phyloP scores from a whole-genome alignment of 768 basidiomycete species.

The Russula brevipes region DNA sequence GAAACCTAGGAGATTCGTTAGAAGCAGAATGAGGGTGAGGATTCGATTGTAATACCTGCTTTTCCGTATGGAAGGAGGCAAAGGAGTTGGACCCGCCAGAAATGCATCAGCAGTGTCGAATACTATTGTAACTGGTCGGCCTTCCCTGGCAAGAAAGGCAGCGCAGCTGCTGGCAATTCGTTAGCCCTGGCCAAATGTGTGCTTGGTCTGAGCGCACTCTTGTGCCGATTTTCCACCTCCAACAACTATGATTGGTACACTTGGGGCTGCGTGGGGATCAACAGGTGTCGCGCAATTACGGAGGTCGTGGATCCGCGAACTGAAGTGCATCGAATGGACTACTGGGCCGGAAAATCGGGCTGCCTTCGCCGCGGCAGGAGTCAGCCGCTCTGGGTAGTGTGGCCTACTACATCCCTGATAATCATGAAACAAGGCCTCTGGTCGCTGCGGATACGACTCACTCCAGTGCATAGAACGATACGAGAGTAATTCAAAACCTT shows the following conservation, averaged over 20 bases:
- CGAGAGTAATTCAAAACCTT: constrained; percentile 41
- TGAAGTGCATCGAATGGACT: constrained; percentile 50
- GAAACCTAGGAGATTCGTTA: constrained; percentile 34
- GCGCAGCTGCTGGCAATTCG: constrained; percentile 35
- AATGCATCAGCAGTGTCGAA: constrained; percentile 50
- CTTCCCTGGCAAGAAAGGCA: constrained; percentile 45
- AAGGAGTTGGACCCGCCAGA: constrained; percentile 41
- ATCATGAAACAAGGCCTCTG: not conserved
- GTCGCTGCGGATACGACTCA: constrained; percentile 26
- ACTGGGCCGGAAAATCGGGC: constrained; percentile 43
- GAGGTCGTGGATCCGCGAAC: constrained; percentile 39
- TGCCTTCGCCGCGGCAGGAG: constrained; percentile 35
- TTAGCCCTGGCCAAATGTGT: not conserved
- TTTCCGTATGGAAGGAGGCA: constrained; percentile 53
- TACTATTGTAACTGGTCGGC: constrained; percentile 45
- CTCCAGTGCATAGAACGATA: constrained; percentile 57
- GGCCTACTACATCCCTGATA: constrained; percentile 53
- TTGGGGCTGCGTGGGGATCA: constrained; percentile 14
- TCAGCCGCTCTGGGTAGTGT: constrained; percentile 40
- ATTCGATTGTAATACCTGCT: constrained; percentile 42
- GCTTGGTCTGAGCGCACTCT: constrained; percentile 37
- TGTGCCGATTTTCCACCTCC: constrained; percentile 67
- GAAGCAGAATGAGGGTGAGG: not conserved
- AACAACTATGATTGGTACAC: constrained; percentile 42
- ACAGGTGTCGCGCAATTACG: constrained; percentile 29